phyloP scores from a whole-genome alignment of 768 basidiomycete genomes.

The Leccinellum luteum region DNA sequence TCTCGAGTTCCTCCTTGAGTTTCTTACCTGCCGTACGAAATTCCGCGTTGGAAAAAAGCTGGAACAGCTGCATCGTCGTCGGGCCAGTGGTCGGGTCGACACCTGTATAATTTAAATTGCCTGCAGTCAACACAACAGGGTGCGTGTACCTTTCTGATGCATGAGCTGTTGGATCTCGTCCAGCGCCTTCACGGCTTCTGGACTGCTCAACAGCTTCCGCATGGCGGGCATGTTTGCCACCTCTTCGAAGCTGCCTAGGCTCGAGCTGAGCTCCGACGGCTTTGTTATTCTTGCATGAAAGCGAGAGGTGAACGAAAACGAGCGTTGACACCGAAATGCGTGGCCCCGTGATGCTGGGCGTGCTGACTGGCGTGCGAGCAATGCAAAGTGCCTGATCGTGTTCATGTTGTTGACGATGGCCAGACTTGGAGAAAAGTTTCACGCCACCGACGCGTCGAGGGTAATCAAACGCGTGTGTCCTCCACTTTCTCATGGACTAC shows the following conservation, averaged over 20 bases:
- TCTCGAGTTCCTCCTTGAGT: conserved; percentile 49
- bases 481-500: conserved; percentile 59
- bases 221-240: conserved; percentile 40
- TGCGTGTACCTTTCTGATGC: conserved; percentile 44
- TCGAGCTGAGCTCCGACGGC: conserved; percentile 32
- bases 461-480: not conserved
- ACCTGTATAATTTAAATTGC: conserved; percentile 32
- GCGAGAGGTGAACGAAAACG: conserved; percentile 30
- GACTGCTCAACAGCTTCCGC: conserved; percentile 47
- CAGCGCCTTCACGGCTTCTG: conserved; percentile 50
- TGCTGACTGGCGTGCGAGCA: conserved; percentile 14
- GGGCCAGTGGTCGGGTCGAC: conserved; percentile 47
- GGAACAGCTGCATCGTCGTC: conserved; percentile 52
- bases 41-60: conserved; percentile 49
- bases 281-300: conserved; percentile 28
- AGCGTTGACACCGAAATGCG: conserved; percentile 19
- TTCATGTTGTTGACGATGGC: conserved; percentile 16
- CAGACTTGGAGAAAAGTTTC: not conserved
- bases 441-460: conserved; percentile 23
- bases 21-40: conserved; percentile 48
- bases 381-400: conserved; percentile 22
- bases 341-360: conserved; percentile 7
- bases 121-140: not conserved
- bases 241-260: conserved; percentile 41
- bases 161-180: conserved; percentile 43